phyloP scores from a whole-genome alignment of 345 rosid species.

The Pugionium cornutum region DNA sequence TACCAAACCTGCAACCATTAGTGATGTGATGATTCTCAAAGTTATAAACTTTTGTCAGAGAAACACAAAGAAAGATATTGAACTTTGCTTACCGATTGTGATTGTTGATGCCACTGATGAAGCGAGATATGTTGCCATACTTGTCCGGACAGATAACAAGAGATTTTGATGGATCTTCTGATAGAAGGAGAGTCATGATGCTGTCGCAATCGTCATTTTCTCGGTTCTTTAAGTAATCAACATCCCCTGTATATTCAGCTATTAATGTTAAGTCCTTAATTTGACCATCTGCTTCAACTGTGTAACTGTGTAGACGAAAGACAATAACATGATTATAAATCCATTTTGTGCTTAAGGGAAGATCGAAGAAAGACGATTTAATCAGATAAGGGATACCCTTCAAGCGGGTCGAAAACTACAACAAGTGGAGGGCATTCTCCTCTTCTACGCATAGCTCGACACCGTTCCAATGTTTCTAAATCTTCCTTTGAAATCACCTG shows the following conservation, averaged over 20 bases:
- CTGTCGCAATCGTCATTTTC: conserved; percentile 88
- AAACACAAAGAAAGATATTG: neutral
- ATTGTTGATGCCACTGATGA: conserved; percentile 89
- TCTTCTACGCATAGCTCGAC: conserved; percentile 68
- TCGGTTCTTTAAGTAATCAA: conserved; percentile 74
- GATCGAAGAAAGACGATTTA: conserved; percentile 1
- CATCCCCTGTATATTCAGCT: conserved; percentile 89
- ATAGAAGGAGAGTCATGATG: conserved; percentile 85
- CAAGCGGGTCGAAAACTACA: conserved; percentile 80
- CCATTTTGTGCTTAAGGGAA: conserved; percentile 13
- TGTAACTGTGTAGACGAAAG: conserved; percentile 56
- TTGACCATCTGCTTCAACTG: conserved; percentile 80
- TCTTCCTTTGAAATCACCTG: conserved; percentile 83
- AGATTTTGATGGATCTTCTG: conserved; percentile 60
- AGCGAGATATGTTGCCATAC: conserved; percentile 87
- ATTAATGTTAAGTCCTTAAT: conserved; percentile 86
- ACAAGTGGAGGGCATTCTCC: conserved; percentile 86
- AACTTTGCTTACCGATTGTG: conserved; percentile 62
- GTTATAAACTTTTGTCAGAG: neutral
- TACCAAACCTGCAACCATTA: conserved; percentile 68
- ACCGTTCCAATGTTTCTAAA: conserved; percentile 64
- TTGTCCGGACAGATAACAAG: conserved; percentile 89
- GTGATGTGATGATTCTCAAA: neutral
- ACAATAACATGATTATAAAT: conserved; percentile 17
- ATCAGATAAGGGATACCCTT: conserved; percentile 60